Evolutionary conservation across 2,329 filamentous ascomycete genomes (phyloP).

Genomic region (Ophiobolus disseminans): DNA sequence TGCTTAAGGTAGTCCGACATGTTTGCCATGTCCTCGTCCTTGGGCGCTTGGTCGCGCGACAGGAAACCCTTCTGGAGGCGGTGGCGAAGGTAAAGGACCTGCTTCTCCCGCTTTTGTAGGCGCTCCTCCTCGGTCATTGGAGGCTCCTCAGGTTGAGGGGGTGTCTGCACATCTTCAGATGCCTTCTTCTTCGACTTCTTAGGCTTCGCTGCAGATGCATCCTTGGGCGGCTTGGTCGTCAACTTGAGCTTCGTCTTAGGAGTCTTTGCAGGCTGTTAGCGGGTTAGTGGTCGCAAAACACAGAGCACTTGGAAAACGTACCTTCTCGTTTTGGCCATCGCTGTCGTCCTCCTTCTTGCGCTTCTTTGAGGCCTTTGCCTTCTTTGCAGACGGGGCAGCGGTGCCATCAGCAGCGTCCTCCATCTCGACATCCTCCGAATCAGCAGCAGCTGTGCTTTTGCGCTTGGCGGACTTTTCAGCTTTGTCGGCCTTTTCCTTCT

Average conservation of each 20-base stretch:
- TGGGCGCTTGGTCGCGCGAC: conserved; percentile 81
- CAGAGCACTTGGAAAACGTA: conserved; percentile 24
- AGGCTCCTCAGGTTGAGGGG: conserved; percentile 59
- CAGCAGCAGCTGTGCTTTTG: conserved; percentile 46
- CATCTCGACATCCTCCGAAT: conserved; percentile 49
- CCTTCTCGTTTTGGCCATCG: conserved; percentile 74
- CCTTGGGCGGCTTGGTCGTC: conserved; percentile 52
- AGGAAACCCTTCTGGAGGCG: conserved; percentile 94
- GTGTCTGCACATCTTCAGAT: conserved; percentile 65
- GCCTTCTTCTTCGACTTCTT: conserved; percentile 65
- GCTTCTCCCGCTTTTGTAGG: conserved; percentile 65
- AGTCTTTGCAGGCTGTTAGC: conserved; percentile 56
- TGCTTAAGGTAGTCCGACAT: conserved; percentile 82
- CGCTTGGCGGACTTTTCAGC: conserved; percentile 62
- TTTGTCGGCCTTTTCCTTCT: conserved; percentile 66
- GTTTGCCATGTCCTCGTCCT: conserved; percentile 79
- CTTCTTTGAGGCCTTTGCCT: conserved; percentile 62
- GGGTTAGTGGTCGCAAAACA: conserved; percentile 30
- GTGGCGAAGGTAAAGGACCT: conserved; percentile 90
- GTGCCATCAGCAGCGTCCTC: conserved; percentile 52
- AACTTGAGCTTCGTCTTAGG: conserved; percentile 59
- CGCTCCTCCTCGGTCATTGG: conserved; percentile 62
- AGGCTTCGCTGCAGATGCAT: conserved; percentile 56
- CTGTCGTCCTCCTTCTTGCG: conserved; percentile 75
- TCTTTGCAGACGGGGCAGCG: conserved; percentile 41